phyloP scores from a whole-genome alignment of 2,329 filamentous ascomycete genomes.

The Aspergillus sp. region DNA sequence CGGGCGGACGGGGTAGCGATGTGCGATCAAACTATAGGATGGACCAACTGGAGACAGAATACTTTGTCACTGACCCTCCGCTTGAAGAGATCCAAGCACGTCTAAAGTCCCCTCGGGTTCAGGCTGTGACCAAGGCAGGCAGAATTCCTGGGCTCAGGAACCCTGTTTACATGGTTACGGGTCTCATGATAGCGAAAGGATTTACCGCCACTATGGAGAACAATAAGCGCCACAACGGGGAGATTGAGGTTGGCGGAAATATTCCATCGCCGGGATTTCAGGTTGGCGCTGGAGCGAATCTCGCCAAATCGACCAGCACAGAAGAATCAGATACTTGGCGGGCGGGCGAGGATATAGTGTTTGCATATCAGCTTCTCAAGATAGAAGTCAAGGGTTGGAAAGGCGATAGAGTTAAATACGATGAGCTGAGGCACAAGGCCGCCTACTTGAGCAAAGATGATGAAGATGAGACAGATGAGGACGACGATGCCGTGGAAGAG shows the following conservation, averaged over 20 bases:
- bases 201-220: not conserved
- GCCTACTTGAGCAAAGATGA: not conserved
- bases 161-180: not conserved
- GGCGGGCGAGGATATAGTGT: not conserved
- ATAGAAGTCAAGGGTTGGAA: not conserved
- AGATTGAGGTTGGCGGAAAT: not conserved
- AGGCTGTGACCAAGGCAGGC: not conserved
- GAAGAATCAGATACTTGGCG: not conserved
- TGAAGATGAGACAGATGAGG: not conserved
- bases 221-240: not conserved
- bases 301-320: not conserved
- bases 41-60: not conserved
- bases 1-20: not conserved
- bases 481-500: not conserved
- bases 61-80: not conserved
- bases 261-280: not conserved
- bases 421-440: not conserved
- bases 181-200: not conserved
- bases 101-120: not conserved
- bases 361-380: not conserved
- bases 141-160: not conserved
- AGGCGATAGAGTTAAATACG: not conserved
- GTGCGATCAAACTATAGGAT: not conserved
- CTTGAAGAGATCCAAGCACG: not conserved
- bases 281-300: not conserved